A percentile compares a stretch with the other conserved stretches of the same genome.
These are phyloP conservation scores for Fraxinus nigra DNA, from an alignment of 305 asterid species.

Conservation along the genomic window DNA sequence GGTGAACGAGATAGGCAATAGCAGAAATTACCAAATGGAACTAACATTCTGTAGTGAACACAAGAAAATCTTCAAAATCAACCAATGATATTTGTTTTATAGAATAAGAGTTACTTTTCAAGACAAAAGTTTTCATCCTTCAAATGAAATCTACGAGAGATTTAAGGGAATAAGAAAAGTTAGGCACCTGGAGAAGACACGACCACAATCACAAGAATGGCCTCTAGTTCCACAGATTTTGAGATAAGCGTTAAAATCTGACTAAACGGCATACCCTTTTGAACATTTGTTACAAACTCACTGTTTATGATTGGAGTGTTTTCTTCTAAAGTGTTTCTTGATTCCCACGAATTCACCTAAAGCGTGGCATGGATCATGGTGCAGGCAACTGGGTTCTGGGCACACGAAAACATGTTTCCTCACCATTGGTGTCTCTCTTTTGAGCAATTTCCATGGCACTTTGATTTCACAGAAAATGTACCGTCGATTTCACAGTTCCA, in stretches of 20 bases:
- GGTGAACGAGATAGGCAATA: too few relatives aligned
- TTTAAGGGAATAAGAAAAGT: too few relatives aligned
- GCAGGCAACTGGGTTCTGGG: conserved; percentile 53
- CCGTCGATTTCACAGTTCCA: too few relatives aligned
- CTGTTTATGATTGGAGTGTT: conserved; percentile 49
- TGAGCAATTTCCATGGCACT: conserved; percentile 86
- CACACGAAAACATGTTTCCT: conserved; percentile 48
- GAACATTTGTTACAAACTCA: conserved; percentile 56
- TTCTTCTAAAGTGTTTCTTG: conserved; percentile 25
- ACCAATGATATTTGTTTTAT: too few relatives aligned
- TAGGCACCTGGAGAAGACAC: too few relatives aligned
- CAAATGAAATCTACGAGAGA: too few relatives aligned
- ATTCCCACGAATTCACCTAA: conserved; percentile 42
- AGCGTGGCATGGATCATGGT: conserved; percentile 58
- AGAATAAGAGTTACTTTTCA: too few relatives aligned
- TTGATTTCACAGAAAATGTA: conserved; percentile 17
- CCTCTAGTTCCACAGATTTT: conserved; percentile 53
- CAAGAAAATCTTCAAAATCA: too few relatives aligned
- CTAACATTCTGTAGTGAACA: too few relatives aligned
- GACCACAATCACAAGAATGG: conserved; percentile 49
- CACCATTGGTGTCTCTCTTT: conserved; percentile 53
- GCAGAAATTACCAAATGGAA: too few relatives aligned
- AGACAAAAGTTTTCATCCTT: too few relatives aligned
- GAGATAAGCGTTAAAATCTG: conserved; percentile 52
- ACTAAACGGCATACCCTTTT: conserved; percentile 52